Percentiles rank a stretch among this genome's conserved stretches.
Conservation (phyloP, 352 stramenopile genomes). For the Globisporangium echinulatum region DNA sequence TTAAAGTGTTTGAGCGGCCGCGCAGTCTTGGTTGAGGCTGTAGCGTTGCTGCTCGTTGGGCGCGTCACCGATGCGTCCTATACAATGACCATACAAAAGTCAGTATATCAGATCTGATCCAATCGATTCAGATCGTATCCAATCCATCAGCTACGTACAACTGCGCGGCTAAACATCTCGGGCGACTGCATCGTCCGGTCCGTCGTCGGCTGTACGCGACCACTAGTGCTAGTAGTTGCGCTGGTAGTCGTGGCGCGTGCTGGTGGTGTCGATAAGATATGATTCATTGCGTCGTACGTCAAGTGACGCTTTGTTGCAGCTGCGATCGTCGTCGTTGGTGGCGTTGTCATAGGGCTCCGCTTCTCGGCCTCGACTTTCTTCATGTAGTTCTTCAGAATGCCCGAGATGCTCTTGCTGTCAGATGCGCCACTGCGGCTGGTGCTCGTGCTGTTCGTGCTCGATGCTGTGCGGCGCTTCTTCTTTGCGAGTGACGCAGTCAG, state of each 20-base stretch:
- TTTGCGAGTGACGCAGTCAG: slow-evolving; percentile 4
- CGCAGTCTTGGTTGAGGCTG: not conserved
- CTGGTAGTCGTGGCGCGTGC: not conserved
- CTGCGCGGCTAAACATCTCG: slow-evolving; percentile 12
- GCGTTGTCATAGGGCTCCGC: not conserved
- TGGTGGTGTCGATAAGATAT: not conserved
- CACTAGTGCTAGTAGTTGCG: not conserved
- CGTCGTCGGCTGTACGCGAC: not conserved
- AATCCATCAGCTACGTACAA: slow-evolving; percentile 2
- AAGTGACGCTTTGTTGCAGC: not conserved
- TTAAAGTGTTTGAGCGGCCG: slow-evolving; percentile 15
- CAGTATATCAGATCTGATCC: not conserved
- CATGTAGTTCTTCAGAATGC: slow-evolving; percentile 12
- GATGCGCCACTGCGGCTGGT: not conserved
- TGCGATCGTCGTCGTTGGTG: not conserved
- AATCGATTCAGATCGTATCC: too few species aligned
- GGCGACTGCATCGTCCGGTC: not conserved
- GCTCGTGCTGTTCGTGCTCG: not conserved
- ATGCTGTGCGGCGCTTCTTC: slow-evolving; percentile 5
- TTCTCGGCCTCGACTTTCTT: slow-evolving; percentile 11
- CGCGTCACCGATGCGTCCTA: slow-evolving; percentile 6
- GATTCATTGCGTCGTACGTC: slow-evolving; percentile 6
- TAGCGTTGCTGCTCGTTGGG: not conserved
- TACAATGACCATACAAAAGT: not conserved
- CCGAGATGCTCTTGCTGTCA: slow-evolving; percentile 2